phyloP scores from a whole-genome alignment of 1,139 yeast genomes.

The Zygosaccharomyces pseudobailii region DNA sequence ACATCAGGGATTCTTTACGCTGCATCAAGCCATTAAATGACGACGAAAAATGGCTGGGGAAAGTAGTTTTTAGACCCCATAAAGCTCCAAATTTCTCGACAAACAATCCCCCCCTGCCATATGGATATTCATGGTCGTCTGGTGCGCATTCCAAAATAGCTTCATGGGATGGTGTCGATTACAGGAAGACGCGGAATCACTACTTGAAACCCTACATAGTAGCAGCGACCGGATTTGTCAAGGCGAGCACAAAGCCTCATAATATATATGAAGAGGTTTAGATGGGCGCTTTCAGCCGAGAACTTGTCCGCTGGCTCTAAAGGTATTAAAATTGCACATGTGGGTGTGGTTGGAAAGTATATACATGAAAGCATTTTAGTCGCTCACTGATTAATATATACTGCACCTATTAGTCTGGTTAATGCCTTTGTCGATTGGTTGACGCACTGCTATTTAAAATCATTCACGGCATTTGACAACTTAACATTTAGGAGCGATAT shows the following conservation, averaged over 20 bases:
- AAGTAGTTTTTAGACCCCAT: constrained; percentile 44
- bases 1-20: constrained; percentile 50
- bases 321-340: neutral
- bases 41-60: constrained; percentile 54
- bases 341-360: no score
- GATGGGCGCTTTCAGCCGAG: neutral
- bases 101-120: constrained; percentile 23
- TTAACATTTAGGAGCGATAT: no score
- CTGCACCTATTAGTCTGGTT: no score
- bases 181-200: constrained; percentile 18
- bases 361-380: no score
- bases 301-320: neutral
- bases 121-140: constrained; percentile 11
- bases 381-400: no score
- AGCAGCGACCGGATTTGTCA: constrained; percentile 27
- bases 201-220: constrained; percentile 26
- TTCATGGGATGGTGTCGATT: constrained; percentile 9
- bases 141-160: constrained; percentile 1
- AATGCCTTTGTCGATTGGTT: no score
- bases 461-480: no score
- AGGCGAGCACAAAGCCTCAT: constrained; percentile 13
- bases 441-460: no score
- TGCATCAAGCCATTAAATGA: constrained; percentile 52
- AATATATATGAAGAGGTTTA: constrained; percentile 11
- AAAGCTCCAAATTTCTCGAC: constrained; percentile 28